phyloP scores from a whole-genome alignment of 176 grass and related monocot genomes.

The Aegilops umbellulata region DNA sequence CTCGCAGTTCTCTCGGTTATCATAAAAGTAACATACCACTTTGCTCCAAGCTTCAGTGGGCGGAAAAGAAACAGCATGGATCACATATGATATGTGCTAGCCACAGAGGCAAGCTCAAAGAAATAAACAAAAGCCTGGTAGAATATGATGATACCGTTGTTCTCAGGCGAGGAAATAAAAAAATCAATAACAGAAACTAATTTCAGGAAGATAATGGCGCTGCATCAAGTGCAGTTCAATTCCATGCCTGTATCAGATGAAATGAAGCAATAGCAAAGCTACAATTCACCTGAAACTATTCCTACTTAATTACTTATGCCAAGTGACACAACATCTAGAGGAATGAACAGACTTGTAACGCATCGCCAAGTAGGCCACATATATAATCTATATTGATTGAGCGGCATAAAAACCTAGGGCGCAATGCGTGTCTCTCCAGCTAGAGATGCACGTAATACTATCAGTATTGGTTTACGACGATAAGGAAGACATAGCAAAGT shows the following conservation, averaged over 20 bases:
- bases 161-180: slow-evolving; percentile 16
- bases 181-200: neutral
- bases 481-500: neutral
- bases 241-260: neutral
- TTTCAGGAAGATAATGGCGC: neutral
- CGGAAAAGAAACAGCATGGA: slow-evolving; percentile 1
- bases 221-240: neutral
- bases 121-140: neutral
- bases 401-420: neutral
- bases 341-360: neutral
- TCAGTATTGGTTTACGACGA: neutral
- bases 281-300: neutral
- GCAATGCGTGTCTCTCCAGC: neutral
- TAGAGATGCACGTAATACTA: slow-evolving; percentile 4
- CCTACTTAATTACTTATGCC: slow-evolving; percentile 13
- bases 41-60: slow-evolving; percentile 6
- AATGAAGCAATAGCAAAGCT: slow-evolving; percentile 17
- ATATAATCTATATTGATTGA: neutral
- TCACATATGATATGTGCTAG: neutral
- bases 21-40: slow-evolving; percentile 9
- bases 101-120: neutral
- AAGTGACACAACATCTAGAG: neutral
- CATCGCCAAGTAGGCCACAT: neutral
- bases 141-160: neutral
- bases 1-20: neutral